phyloP scores from a whole-genome alignment of 129 eudicot genomes.

The Artemisia argyi region DNA sequence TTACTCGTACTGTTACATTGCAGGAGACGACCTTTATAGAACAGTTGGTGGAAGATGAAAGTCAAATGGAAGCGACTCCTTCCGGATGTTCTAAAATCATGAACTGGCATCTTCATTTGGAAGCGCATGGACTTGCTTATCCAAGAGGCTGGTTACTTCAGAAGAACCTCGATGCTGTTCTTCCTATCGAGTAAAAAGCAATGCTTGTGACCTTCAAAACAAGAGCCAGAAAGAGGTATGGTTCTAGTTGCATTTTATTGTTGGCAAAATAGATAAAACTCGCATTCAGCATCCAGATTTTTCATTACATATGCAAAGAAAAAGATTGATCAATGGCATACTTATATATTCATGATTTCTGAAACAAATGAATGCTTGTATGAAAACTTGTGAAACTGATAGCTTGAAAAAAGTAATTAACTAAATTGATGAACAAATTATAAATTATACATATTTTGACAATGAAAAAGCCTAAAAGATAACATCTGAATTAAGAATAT shows the following conservation, averaged over 20 bases:
- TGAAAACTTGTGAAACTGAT: too few species aligned
- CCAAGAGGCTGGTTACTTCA: constrained; percentile 83
- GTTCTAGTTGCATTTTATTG: too few species aligned
- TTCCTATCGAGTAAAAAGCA: constrained; percentile 44
- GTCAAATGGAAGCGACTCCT: constrained; percentile 87
- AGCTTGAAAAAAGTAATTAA: too few species aligned
- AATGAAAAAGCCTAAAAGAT: too few species aligned
- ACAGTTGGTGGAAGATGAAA: constrained; percentile 94
- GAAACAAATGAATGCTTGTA: too few species aligned
- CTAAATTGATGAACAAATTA: too few species aligned
- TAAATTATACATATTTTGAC: too few species aligned
- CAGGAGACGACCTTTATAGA: constrained; percentile 97
- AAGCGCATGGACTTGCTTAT: constrained; percentile 62
- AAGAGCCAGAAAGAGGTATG: constrained; percentile 21
- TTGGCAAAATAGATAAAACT: too few species aligned
- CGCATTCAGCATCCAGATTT: background rate
- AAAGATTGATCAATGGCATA: too few species aligned
- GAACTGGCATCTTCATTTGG: constrained; percentile 99
- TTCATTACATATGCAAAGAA: background rate
- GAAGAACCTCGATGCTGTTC: constrained; percentile 61
- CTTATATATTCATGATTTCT: too few species aligned
- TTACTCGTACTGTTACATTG: constrained; percentile 14
- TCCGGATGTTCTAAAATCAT: constrained; percentile 65
- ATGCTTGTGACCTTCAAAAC: constrained; percentile 3
- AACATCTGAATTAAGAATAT: too few species aligned